Conservation (phyloP, 495 filamentous ascomycete species). For the Aspergillus wentii region DNA sequence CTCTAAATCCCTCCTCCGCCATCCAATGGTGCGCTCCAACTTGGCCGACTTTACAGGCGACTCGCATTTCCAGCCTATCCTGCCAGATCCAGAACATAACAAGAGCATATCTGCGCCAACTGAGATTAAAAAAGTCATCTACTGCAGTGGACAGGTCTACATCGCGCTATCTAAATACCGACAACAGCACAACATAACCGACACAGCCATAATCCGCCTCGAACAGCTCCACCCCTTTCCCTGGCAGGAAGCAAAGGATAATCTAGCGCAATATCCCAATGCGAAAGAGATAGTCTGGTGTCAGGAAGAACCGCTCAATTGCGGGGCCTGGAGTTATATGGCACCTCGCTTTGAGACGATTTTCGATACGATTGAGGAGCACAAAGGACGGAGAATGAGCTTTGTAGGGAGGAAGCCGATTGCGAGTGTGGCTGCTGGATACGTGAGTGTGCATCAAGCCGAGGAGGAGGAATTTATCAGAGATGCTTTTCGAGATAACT, state of each 20-base stretch:
- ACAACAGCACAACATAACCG: slow-evolving; percentile 61
- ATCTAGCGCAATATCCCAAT: slow-evolving; percentile 80
- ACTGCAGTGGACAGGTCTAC: slow-evolving; percentile 87
- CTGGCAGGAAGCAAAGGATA: slow-evolving; percentile 78
- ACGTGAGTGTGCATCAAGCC: too few relatives aligned
- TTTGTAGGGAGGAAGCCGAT: too few relatives aligned
- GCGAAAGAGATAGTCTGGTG: slow-evolving; percentile 82
- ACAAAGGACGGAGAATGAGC: too few relatives aligned
- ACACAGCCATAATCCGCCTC: slow-evolving; percentile 76
- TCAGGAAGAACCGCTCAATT: slow-evolving; percentile 87
- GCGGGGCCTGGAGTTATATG: slow-evolving; percentile 82
- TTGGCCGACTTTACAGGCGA: slow-evolving; percentile 80
- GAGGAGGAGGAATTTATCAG: too few relatives aligned
- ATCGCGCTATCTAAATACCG: slow-evolving; percentile 76
- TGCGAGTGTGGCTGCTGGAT: too few relatives aligned
- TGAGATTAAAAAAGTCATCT: slow-evolving; percentile 74
- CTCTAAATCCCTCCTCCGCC: slow-evolving; percentile 82
- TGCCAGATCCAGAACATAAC: slow-evolving; percentile 71
- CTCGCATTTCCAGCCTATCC: slow-evolving; percentile 81
- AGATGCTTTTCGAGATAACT: too few relatives aligned
- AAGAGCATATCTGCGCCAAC: slow-evolving; percentile 57
- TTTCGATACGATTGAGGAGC: too few relatives aligned
- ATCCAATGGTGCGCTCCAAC: slow-evolving; percentile 75
- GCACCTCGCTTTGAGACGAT: too few relatives aligned
- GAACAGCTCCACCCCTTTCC: slow-evolving; percentile 92